A percentile compares a stretch with the other conserved stretches of the same genome.
Evolutionary conservation across 345 rosid genomes (phyloP).

Genomic region (thale cress (Arabidopsis thaliana)): TAIR10.1 NC_003074.8:16889501-16890000

Average conservation of each 20-base stretch:
- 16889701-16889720: slow-evolving; percentile 75
- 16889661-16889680: slow-evolving; percentile 52
- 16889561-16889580: slow-evolving; percentile 70
- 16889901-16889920: slow-evolving; percentile 72
- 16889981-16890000: slow-evolving; percentile 97
- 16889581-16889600: slow-evolving; percentile 65
- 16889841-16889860: slow-evolving; percentile 85
- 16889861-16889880: slow-evolving; percentile 80
- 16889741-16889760: slow-evolving; percentile 43
- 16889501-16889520: no score
- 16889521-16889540: no score
- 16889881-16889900: slow-evolving; percentile 80
- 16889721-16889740: slow-evolving; percentile 61
- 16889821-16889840: slow-evolving; percentile 75
- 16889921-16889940: slow-evolving; percentile 84
- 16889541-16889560: slow-evolving; percentile 40
- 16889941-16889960: slow-evolving; percentile 97
- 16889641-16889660: slow-evolving; percentile 61
- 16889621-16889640: slow-evolving; percentile 57
- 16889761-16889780: slow-evolving; percentile 77
- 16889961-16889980: slow-evolving; percentile 95
- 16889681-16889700: slow-evolving; percentile 84
- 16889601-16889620: slow-evolving; percentile 67
- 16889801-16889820: slow-evolving; percentile 76
- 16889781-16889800: slow-evolving; percentile 72